phyloP scores from a whole-genome alignment of 2,329 filamentous ascomycete species.

The Tricladium varicosporioides region DNA sequence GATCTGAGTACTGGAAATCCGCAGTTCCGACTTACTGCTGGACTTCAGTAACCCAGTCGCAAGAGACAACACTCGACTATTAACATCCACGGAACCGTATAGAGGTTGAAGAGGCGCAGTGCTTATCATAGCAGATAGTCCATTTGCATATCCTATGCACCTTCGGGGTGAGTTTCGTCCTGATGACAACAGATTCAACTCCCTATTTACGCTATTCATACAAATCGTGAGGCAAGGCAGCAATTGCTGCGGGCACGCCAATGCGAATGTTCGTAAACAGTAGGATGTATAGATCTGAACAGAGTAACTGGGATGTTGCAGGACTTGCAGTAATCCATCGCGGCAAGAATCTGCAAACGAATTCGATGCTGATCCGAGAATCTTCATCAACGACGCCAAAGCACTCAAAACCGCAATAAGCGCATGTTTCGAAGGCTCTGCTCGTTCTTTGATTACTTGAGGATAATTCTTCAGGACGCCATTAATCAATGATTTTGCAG shows the following conservation, averaged over 20 bases:
- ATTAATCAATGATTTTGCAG: constrained; percentile 79
- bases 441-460: constrained; percentile 79
- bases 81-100: constrained; percentile 93
- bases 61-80: constrained; percentile 85
- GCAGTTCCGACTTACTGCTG: constrained; percentile 84
- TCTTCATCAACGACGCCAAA: constrained; percentile 73
- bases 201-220: constrained; percentile 90
- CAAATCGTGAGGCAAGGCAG: constrained; percentile 90
- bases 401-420: constrained; percentile 78
- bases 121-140: constrained; percentile 85
- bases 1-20: constrained; percentile 89
- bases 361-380: constrained; percentile 78
- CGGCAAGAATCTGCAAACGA: constrained; percentile 78
- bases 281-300: constrained; percentile 88
- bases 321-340: constrained; percentile 82
- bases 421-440: constrained; percentile 85
- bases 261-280: constrained; percentile 81
- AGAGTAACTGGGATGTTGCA: constrained; percentile 94
- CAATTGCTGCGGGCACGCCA: constrained; percentile 89
- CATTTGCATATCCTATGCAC: constrained; percentile 89
- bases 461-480: constrained; percentile 93
- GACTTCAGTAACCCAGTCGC: constrained; percentile 90
- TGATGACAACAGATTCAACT: constrained; percentile 73
- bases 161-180: constrained; percentile 76
- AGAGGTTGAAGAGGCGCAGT: constrained; percentile 84